These are phyloP conservation scores for Pseudogymnoascus sp. DNA, from an alignment of 2,329 filamentous ascomycete genomes.

Conservation along the genomic window DNA sequence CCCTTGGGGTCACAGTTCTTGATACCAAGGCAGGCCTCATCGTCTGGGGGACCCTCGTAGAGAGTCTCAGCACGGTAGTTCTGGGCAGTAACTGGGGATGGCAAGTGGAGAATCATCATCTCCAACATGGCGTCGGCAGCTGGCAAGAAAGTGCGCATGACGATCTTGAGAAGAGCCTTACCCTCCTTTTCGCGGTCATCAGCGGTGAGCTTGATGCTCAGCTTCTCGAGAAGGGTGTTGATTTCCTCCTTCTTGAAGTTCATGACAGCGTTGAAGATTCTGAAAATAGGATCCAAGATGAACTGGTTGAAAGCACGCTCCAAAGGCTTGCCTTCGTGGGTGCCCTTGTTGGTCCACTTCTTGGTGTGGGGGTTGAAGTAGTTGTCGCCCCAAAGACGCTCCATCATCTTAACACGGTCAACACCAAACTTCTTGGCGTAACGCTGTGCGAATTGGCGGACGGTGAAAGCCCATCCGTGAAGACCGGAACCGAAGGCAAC, in stretches of 20 bases:
- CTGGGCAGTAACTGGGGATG: slow-evolving; percentile 92
- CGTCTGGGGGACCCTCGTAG: slow-evolving; percentile 94
- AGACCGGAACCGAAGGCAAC: slow-evolving; percentile 99
- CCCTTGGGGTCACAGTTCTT: slow-evolving; percentile 97
- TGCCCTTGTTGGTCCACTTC: slow-evolving; percentile 94
- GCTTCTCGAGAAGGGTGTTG: slow-evolving; percentile 76
- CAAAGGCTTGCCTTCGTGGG: slow-evolving; percentile 76
- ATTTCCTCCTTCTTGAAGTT: slow-evolving; percentile 98
- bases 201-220: slow-evolving; percentile 78
- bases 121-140: slow-evolving; percentile 96
- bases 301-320: slow-evolving; percentile 99
- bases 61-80: slow-evolving; percentile 97
- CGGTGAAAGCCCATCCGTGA: slow-evolving; percentile 98
- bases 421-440: slow-evolving; percentile 99
- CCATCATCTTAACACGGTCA: slow-evolving; percentile 99
- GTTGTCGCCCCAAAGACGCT: slow-evolving; percentile 99
- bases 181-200: slow-evolving; percentile 93
- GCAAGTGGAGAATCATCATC: slow-evolving; percentile 99
- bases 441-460: slow-evolving; percentile 90
- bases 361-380: slow-evolving; percentile 99
- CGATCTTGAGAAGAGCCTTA: slow-evolving; percentile 94
- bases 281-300: slow-evolving; percentile 99
- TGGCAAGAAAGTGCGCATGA: slow-evolving; percentile 98
- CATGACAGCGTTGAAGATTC: slow-evolving; percentile 93
- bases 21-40: slow-evolving; percentile 91